These are phyloP conservation scores for Trichoderma endophyticum DNA, from an alignment of 2,329 filamentous ascomycete species.

Conservation along the genomic window DNA sequence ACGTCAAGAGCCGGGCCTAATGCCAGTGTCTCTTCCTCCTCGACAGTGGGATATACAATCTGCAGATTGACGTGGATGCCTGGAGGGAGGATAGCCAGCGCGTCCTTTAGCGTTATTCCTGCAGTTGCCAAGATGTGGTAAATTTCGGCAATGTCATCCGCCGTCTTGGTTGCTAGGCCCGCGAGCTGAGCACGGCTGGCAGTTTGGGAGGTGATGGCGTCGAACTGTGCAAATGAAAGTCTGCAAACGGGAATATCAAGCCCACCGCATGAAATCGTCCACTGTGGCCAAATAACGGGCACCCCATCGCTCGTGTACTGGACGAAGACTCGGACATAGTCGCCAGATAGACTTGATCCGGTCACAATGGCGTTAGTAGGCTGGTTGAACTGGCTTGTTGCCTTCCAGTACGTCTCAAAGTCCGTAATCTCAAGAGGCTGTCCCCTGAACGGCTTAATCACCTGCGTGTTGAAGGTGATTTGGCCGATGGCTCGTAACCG, in stretches of 20 bases:
- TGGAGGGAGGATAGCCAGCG: slow-evolving; percentile 69
- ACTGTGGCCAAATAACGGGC: slow-evolving; percentile 82
- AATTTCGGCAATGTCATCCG: slow-evolving; percentile 59
- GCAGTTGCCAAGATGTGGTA: slow-evolving; percentile 71
- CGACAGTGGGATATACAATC: slow-evolving; percentile 74
- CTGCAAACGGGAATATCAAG: slow-evolving; percentile 80
- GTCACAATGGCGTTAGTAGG: slow-evolving; percentile 81
- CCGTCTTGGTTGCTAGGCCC: slow-evolving; percentile 43
- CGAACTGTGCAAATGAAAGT: slow-evolving; percentile 71
- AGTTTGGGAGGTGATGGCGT: slow-evolving; percentile 46
- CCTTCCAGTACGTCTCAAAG: slow-evolving; percentile 99
- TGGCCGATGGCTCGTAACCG: slow-evolving; percentile 88
- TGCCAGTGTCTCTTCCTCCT: slow-evolving; percentile 67
- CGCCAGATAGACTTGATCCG: slow-evolving; percentile 90
- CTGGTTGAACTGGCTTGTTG: slow-evolving; percentile 86
- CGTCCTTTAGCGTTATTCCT: slow-evolving; percentile 76
- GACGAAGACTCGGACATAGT: slow-evolving; percentile 88
- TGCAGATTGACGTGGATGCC: slow-evolving; percentile 90
- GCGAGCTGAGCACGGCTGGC: slow-evolving; percentile 44
- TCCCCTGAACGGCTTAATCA: slow-evolving; percentile 93
- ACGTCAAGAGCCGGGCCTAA: slow-evolving; percentile 76
- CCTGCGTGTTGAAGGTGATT: slow-evolving; percentile 89
- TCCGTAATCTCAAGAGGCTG: slow-evolving; percentile 94
- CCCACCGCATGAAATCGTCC: slow-evolving; percentile 72
- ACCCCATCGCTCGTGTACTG: slow-evolving; percentile 86